A percentile compares a stretch with the other conserved stretches of the same genome.
phyloP scores from a whole-genome alignment of 257 asterid genomes.

The Solanum piurae region DNA sequence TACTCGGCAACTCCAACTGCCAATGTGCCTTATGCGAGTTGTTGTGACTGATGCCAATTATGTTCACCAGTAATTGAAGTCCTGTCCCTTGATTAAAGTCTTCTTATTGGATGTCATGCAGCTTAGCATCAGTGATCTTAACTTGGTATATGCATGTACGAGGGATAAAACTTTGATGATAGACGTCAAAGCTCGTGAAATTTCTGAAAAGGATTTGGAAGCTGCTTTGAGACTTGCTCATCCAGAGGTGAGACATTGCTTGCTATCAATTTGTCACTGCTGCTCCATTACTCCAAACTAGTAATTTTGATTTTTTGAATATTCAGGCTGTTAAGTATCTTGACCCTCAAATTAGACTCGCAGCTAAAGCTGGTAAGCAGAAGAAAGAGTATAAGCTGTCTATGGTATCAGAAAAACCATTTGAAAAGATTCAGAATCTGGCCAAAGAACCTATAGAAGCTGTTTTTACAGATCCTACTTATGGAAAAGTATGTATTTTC shows the following conservation, averaged over 20 bases:
- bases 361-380: slow-evolving; percentile 80
- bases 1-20: background rate
- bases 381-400: slow-evolving; percentile 68
- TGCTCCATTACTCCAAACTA: background rate
- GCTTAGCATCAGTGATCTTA: slow-evolving; percentile 84
- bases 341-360: slow-evolving; percentile 85
- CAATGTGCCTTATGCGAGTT: background rate
- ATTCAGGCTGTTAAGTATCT: slow-evolving; percentile 78
- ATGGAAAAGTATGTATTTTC: slow-evolving; percentile 63
- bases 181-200: slow-evolving; percentile 85
- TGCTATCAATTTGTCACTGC: background rate
- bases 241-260: slow-evolving; percentile 56
- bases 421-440: slow-evolving; percentile 70
- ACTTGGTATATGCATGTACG: slow-evolving; percentile 95
- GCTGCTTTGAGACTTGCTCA: slow-evolving; percentile 92
- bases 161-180: slow-evolving; percentile 95
- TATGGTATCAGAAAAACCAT: slow-evolving; percentile 54
- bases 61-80: background rate
- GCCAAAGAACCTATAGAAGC: slow-evolving; percentile 78
- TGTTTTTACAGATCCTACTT: slow-evolving; percentile 84
- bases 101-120: slow-evolving; percentile 28
- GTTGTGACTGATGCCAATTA: background rate
- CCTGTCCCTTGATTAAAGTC: background rate
- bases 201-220: slow-evolving; percentile 77
- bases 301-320: slow-evolving; percentile 20